Evolutionary conservation across 495 filamentous ascomycete genomes (phyloP), one percentile per base, ranked within the genome.

Genomic region (Penicillium diatomitis): DNA sequence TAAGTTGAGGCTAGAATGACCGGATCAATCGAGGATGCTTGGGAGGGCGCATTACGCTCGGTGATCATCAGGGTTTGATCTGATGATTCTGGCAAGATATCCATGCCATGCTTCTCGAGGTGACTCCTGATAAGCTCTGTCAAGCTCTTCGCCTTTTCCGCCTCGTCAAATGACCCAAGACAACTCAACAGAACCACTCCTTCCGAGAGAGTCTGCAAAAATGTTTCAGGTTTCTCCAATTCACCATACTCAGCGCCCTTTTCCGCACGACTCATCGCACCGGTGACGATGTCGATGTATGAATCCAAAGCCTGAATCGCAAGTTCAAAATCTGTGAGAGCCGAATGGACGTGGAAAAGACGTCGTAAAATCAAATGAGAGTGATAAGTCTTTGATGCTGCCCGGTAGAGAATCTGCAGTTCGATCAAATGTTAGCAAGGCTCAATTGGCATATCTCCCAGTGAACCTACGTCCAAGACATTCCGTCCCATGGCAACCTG

Each of bases 351-450:
- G 9, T 82, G 86, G 54, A 97, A 97, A 1, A 98, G 74, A 60
- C 94, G 83, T 46, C 91, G 75, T 31, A 98, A 69, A 45, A 97
- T 82, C 27, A 84, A 66, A 4, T 90, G 91, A 2, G 94, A 97
- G 60, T 97, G 92, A 56, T 89, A 98, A 0, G 89, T 94, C 65
- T 90, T 94, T 2, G 85, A 86, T 7, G 92, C 86, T 30, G 90
- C 89, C 12, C 85, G 81, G 56, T 95, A 95, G 7, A 96, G 71
- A 30, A 88, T 85, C 67, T 94, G 54, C 41, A 8, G 30, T 10
- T 34, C 38, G 32, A 11, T 11, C 32, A 5, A 41, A 45, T 31
- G 50, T 47, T 36, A 44, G 20, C 41, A 40, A 50, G 38, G n/a
- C 12, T 29, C 20, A 20, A 31, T 33, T 27, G 32, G 43, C 29